Conservation (phyloP, 441 rosid genomes). For the Erodium moschatum region DNA sequence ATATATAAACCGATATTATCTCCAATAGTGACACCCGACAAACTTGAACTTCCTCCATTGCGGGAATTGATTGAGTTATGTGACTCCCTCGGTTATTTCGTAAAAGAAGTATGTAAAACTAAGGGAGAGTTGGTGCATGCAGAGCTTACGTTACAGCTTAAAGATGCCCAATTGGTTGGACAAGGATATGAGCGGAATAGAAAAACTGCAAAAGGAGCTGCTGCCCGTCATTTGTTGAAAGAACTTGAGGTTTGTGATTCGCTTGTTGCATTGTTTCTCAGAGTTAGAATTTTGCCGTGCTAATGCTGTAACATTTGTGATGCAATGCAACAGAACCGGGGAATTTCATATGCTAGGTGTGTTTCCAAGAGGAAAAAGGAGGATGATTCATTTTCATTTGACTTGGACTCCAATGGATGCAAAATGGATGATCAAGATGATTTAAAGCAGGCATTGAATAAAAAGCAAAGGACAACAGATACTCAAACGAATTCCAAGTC, state of each 20-base stretch:
- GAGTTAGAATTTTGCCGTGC: neutral
- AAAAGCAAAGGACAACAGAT: constrained; percentile 28
- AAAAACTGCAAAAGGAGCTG: constrained; percentile 74
- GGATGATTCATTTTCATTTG: constrained; percentile 15
- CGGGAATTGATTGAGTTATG: constrained; percentile 73
- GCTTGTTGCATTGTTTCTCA: neutral
- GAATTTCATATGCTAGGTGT: constrained; percentile 35
- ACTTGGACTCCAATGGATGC: neutral
- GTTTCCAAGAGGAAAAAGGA: constrained; percentile 32
- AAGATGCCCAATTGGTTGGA: constrained; percentile 52
- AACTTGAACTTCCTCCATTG: constrained; percentile 67
- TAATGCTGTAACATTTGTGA: constrained; percentile 13
- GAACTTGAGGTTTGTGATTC: constrained; percentile 55
- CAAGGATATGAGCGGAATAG: constrained; percentile 48
- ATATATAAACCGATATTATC: constrained; percentile 64
- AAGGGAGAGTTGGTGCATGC: constrained; percentile 50
- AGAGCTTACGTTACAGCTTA: constrained; percentile 56
- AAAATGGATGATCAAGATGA: constrained; percentile 21
- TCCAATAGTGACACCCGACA: constrained; percentile 77
- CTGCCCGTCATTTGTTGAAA: constrained; percentile 65
- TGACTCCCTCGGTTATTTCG: constrained; percentile 65
- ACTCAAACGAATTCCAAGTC: constrained; percentile 24
- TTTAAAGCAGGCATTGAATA: constrained; percentile 13
- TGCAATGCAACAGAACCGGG: constrained; percentile 38
- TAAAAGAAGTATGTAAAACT: constrained; percentile 32